Evolutionary conservation across 768 basidiomycete genomes (phyloP), one percentile per base, ranked within the genome.

Genomic region (Tremella yokohamensis): DNA sequence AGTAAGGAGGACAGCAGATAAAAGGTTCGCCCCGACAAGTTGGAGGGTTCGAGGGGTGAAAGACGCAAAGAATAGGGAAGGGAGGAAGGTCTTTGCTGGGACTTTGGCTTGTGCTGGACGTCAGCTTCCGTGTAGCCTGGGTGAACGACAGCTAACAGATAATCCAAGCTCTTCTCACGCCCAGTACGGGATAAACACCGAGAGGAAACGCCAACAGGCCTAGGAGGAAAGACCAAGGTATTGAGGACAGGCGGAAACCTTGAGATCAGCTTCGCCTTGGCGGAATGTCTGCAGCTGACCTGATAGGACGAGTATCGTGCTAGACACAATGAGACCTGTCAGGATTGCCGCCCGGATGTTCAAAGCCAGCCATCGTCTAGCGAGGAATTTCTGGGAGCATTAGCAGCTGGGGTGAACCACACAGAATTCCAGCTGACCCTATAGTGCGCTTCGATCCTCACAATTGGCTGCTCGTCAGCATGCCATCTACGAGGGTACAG

Each of bases 401-500:
- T 25, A 9, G 22, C 24, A 6, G 34, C 38, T 4, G 8, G 11
- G 20, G 16, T 16, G 11, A 39, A 22, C 1, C 8, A 3, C 34
- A 12, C 12, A 37, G 22, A n/a, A 19, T 15, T 13, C n/a, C 40
- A 55, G 49, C 65, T 56, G 39, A 67, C 65, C 34, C 57, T 38
- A 48, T 67, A 67, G 25, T 67, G 65, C 26, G 60, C 52, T 37
- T 67, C 65, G 8, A 67, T 67, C n/a, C 40, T 45, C 22, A 22
- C 22, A n/a, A 45, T 6, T 16, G 42, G 42, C 42, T 45, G 42
- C n/a, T 45, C 6, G 22, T 45, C 42, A 45, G 42, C 42, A 11
- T 6, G 4, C 6, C 29, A 4, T 34, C 29, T 34, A 11, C 11
- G 29, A 4, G 11, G 29, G 29, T 34, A 34, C 29, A 34, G 29